Evolutionary conservation across 2,329 filamentous ascomycete genomes (phyloP).

Genomic region (Talaromyces rugulosus): DNA sequence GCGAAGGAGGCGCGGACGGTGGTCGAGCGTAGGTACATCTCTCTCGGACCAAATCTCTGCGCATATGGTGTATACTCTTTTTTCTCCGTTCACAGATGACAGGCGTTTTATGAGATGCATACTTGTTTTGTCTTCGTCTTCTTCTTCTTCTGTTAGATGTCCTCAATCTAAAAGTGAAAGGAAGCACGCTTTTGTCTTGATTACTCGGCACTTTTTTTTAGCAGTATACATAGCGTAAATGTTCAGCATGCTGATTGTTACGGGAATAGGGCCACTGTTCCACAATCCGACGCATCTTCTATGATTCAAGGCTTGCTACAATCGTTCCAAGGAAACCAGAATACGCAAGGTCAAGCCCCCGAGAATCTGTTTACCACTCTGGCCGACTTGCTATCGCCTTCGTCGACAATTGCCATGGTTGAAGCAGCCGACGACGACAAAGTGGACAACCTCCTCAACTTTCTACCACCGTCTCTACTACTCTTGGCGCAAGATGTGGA

Average conservation of each 20-base stretch:
- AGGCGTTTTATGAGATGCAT: conserved; percentile 13
- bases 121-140: not conserved
- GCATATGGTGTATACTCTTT: conserved; percentile 2
- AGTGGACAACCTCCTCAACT: conserved; percentile 70
- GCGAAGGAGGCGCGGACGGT: conserved; percentile 93
- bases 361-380: conserved; percentile 75
- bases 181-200: not conserved
- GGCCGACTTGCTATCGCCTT: conserved; percentile 75
- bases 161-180: conserved; percentile 3
- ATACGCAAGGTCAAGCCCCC: conserved; percentile 44
- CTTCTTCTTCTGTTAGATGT: conserved; percentile 1
- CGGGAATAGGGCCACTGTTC: conserved; percentile 53
- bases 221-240: conserved; percentile 10
- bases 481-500: conserved; percentile 67
- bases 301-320: conserved; percentile 85
- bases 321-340: conserved; percentile 63
- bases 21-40: conserved; percentile 95
- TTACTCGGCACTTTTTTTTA: conserved; percentile 2
- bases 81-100: conserved; percentile 2
- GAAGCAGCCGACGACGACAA: conserved; percentile 61
- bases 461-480: conserved; percentile 74
- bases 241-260: conserved; percentile 16
- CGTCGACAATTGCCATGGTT: conserved; percentile 73
- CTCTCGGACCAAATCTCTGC: conserved; percentile 26
- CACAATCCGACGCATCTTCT: conserved; percentile 65